These are phyloP conservation scores for Acmispon strigosus DNA, from an alignment of 306 rosid species.

Conservation along the genomic window DNA sequence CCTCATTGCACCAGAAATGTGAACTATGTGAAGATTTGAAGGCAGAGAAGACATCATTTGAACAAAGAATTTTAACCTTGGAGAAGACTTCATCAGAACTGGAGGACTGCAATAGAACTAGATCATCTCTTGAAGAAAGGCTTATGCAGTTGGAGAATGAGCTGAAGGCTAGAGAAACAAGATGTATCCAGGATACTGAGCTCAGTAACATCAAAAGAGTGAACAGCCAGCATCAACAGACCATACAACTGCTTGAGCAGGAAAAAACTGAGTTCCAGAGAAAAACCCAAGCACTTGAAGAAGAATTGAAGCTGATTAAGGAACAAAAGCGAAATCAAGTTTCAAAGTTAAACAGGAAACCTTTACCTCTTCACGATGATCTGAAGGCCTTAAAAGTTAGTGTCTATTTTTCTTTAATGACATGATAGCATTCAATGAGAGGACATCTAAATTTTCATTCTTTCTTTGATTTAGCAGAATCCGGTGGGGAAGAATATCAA, in stretches of 20 bases:
- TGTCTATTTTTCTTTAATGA: constrained; percentile 19
- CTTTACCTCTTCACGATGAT: constrained; percentile 44
- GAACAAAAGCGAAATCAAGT: constrained; percentile 43
- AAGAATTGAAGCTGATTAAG: constrained; percentile 36
- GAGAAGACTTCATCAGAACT: constrained; percentile 36
- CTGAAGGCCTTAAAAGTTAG: constrained; percentile 52
- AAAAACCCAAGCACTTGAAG: constrained; percentile 43
- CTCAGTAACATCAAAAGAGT: constrained; percentile 33
- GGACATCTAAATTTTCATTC: not conserved
- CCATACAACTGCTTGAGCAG: constrained; percentile 45
- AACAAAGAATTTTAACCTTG: constrained; percentile 32
- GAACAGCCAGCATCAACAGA: constrained; percentile 37
- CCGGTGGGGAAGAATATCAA: constrained; percentile 44
- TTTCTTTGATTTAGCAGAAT: constrained; percentile 38
- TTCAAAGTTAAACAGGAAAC: constrained; percentile 28
- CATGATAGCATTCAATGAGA: constrained; percentile 17
- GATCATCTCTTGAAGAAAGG: constrained; percentile 44
- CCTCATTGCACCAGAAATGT: constrained; percentile 32
- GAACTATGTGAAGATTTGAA: constrained; percentile 47
- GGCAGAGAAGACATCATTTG: constrained; percentile 31
- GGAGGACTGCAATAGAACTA: constrained; percentile 40
- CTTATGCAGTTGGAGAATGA: constrained; percentile 46
- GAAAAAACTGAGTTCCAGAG: constrained; percentile 33
- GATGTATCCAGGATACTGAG: constrained; percentile 25
- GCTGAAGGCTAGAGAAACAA: constrained; percentile 33